Conservation (phyloP, 2,329 filamentous ascomycete species). For the Colletotrichum cereale region DNA sequence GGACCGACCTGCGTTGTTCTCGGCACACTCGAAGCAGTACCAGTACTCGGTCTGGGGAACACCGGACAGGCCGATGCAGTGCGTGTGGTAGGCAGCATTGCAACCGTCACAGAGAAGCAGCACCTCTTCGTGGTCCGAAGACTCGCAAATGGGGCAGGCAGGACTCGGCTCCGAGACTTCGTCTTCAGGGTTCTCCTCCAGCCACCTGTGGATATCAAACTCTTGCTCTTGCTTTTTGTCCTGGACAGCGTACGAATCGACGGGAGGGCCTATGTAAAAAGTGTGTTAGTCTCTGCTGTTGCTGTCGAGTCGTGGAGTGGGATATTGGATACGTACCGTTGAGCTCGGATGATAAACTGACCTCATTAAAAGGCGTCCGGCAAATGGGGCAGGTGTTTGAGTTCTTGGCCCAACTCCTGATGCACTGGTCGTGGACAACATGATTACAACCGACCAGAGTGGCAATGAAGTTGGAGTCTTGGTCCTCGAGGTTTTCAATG, state of each 20-base stretch:
- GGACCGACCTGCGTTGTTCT: constrained; percentile 53
- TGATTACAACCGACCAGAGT: constrained; percentile 85
- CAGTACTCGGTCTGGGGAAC: constrained; percentile 80
- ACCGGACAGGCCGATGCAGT: constrained; percentile 85
- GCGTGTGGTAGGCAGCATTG: constrained; percentile 89
- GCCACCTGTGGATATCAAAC: constrained; percentile 81
- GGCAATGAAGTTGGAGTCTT: constrained; percentile 63
- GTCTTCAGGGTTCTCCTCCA: constrained; percentile 79
- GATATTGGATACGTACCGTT: constrained; percentile 38
- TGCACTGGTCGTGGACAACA: constrained; percentile 90
- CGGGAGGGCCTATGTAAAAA: constrained; percentile 59
- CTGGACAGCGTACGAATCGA: constrained; percentile 75
- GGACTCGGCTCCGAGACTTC: constrained; percentile 79
- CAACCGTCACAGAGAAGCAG: constrained; percentile 93
- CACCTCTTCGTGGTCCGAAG: constrained; percentile 83
- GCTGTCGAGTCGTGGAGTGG: not conserved
- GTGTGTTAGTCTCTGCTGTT: constrained; percentile 42
- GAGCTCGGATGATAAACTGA: constrained; percentile 81
- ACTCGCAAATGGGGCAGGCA: constrained; percentile 88
- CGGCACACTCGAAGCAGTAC: constrained; percentile 89
- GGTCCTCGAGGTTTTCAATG: constrained; percentile 41
- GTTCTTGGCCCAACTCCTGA: constrained; percentile 94
- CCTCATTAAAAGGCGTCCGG: constrained; percentile 89
- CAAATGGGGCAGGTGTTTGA: constrained; percentile 99
- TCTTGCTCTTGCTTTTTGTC: constrained; percentile 92